A percentile compares a stretch with the other conserved stretches of the same genome.
Evolutionary conservation across 1,284 basidiomycete genomes (phyloP).

Genomic region (Marasmius tenuissimus): DNA sequence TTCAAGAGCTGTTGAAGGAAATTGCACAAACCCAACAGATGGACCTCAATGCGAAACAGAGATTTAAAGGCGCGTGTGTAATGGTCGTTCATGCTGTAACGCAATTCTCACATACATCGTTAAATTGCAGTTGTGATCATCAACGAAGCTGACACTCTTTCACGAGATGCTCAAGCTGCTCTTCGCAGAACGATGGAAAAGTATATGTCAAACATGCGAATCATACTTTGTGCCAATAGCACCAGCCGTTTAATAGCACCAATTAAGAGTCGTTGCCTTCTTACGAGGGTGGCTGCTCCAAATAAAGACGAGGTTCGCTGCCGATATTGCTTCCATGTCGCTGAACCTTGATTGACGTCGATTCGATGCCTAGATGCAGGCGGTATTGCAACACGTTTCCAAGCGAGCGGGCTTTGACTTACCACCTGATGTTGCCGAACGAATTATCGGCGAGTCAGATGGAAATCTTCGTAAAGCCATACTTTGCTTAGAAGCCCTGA

Average conservation of each 20-base stretch:
- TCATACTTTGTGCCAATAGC: slow-evolving; percentile 97
- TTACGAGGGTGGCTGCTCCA: slow-evolving; percentile 93
- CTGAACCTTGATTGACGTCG: neutral
- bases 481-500: slow-evolving; percentile 92
- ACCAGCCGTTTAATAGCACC: slow-evolving; percentile 97
- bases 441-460: slow-evolving; percentile 79
- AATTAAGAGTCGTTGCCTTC: slow-evolving; percentile 92
- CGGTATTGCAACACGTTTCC: slow-evolving; percentile 81
- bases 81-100: neutral
- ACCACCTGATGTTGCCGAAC: slow-evolving; percentile 69
- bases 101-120: neutral
- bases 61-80: slow-evolving; percentile 84
- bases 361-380: slow-evolving; percentile 62
- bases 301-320: slow-evolving; percentile 67
- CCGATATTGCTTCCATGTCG: slow-evolving; percentile 5
- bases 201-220: slow-evolving; percentile 96
- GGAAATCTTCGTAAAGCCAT: slow-evolving; percentile 96
- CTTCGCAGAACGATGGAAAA: slow-evolving; percentile 99
- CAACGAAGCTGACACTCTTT: slow-evolving; percentile 95
- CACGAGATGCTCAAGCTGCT: slow-evolving; percentile 96
- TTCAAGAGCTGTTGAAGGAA: slow-evolving; percentile 97
- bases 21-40: slow-evolving; percentile 99
- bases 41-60: slow-evolving; percentile 91
- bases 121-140: slow-evolving; percentile 85
- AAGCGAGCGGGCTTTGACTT: slow-evolving; percentile 81